Conservation (phyloP, 345 rosid species). For the Alliaria petiolata region DNA sequence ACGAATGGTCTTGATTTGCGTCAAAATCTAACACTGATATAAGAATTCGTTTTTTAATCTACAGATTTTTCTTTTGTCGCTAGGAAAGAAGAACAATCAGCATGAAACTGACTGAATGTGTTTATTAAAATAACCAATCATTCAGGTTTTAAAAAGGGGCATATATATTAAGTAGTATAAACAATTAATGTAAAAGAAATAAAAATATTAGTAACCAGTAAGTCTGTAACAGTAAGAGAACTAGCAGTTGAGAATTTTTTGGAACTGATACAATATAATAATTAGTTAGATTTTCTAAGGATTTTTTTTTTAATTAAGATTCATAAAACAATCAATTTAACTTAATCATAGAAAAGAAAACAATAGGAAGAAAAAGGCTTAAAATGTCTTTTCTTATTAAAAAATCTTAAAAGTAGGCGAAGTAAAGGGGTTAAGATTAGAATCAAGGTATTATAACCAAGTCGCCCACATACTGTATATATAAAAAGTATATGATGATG, state of each 20-base stretch:
- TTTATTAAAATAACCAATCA: too few relatives aligned
- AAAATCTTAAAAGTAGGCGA: constrained; percentile 3
- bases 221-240: background rate
- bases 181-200: background rate
- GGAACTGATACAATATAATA: background rate
- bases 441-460: background rate
- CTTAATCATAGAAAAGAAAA: too few relatives aligned
- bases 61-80: background rate
- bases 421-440: constrained; percentile 10
- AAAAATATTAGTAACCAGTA: too few relatives aligned
- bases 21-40: background rate
- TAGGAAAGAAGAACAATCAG: background rate
- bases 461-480: too few relatives aligned
- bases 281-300: background rate
- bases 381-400: background rate
- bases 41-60: background rate
- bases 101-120: too few relatives aligned
- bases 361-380: background rate
- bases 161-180: background rate
- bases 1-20: background rate
- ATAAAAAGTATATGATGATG: too few relatives aligned
- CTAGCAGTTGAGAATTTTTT: background rate
- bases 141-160: background rate
- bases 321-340: too few relatives aligned
- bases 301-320: too few relatives aligned